phyloP scores from a whole-genome alignment of 345 rosid species.

The Corchorus olitorius region DNA sequence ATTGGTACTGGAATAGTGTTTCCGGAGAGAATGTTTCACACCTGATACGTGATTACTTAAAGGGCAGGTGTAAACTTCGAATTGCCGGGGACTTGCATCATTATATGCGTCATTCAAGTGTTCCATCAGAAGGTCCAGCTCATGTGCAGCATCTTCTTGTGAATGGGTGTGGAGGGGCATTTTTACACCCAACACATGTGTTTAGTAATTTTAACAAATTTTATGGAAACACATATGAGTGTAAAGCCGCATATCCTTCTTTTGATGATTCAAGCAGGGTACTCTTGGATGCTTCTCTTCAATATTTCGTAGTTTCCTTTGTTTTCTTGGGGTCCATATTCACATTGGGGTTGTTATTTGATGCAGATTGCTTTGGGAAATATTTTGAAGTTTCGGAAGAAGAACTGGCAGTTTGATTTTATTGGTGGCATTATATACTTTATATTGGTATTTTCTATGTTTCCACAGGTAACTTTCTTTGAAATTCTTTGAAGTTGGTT shows the following conservation, averaged over 20 bases:
- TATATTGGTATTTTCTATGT: slow-evolving; percentile 80
- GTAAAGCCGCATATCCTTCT: slow-evolving; percentile 90
- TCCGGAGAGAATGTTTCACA: slow-evolving; percentile 87
- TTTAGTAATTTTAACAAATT: slow-evolving; percentile 68
- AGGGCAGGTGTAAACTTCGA: slow-evolving; percentile 92
- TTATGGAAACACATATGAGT: slow-evolving; percentile 66
- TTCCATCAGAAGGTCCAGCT: slow-evolving; percentile 72
- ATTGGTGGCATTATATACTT: slow-evolving; percentile 98
- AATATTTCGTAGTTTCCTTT: slow-evolving; percentile 8
- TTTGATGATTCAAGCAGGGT: slow-evolving; percentile 98
- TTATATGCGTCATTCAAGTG: slow-evolving; percentile 91
- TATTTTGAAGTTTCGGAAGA: slow-evolving; percentile 96
- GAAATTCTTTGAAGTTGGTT: slow-evolving; percentile 9
- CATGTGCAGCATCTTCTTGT: slow-evolving; percentile 90
- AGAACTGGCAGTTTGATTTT: slow-evolving; percentile 98
- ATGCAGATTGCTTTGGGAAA: slow-evolving; percentile 97
- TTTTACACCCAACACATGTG: slow-evolving; percentile 98
- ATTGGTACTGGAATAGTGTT: slow-evolving; percentile 81
- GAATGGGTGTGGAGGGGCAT: slow-evolving; percentile 98
- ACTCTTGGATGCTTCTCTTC: slow-evolving; percentile 21
- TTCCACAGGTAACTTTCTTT: slow-evolving; percentile 76
- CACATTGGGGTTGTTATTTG: slow-evolving; percentile 26
- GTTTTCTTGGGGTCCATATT: slow-evolving; percentile 20
- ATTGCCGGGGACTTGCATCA: slow-evolving; percentile 98
- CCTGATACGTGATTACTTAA: slow-evolving; percentile 75